Evolutionary conservation across 2,329 filamentous ascomycete genomes (phyloP).

Genomic region (Aspergillus arachidicola): DNA sequence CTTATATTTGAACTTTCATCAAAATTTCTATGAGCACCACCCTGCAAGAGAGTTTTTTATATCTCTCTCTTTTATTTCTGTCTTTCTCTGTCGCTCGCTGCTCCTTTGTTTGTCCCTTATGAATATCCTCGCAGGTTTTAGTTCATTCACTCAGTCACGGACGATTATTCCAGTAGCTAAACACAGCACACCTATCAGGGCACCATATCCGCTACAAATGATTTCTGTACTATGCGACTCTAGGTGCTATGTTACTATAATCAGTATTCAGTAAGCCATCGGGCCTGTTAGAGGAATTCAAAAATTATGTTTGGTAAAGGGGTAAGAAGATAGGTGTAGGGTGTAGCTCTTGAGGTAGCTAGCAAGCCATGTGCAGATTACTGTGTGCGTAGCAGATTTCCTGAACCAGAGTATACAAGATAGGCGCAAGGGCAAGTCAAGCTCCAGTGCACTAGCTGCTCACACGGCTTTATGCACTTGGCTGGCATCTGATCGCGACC

Average conservation of each 20-base stretch:
- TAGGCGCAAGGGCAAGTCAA: slow-evolving; percentile 27
- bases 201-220: background rate
- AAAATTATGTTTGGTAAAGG: background rate
- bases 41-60: no score
- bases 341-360: background rate
- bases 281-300: background rate
- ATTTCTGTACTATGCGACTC: background rate
- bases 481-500: slow-evolving; percentile 16
- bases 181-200: background rate
- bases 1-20: background rate
- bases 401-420: slow-evolving; percentile 25
- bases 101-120: background rate
- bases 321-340: slow-evolving; percentile 23
- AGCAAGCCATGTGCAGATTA: slow-evolving; percentile 21
- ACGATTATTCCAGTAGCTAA: background rate
- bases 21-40: background rate
- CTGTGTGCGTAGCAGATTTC: slow-evolving; percentile 22
- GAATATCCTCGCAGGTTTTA: background rate
- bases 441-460: slow-evolving; percentile 25
- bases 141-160: background rate
- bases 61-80: background rate
- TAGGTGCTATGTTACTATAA: background rate
- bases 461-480: slow-evolving; percentile 31
- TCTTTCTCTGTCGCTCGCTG: background rate
- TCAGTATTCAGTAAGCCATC: background rate